Evolutionary conservation across 1,284 basidiomycete species (phyloP), one percentile per base, ranked within the genome.

Genomic region (Trametes hirsuta): DNA sequence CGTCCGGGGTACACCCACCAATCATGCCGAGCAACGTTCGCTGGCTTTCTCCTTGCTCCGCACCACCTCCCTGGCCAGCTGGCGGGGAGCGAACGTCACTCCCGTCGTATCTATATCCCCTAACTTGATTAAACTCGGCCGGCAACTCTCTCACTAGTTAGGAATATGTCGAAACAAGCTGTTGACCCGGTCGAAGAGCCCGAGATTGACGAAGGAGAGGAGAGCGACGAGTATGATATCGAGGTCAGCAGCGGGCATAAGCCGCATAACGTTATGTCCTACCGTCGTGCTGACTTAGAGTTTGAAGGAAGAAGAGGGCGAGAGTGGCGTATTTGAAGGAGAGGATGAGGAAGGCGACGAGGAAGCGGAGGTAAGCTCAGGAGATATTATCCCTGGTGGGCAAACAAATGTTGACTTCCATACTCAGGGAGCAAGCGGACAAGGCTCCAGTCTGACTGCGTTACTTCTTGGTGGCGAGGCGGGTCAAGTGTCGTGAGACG

Each of bases 201-300:
- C 35, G 59, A 62, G 51, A 24, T 62, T 24, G 61, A 66, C 52
- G 61, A 68, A 48, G 67, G 53, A 6, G 70, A 72, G 55, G 71
- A 73, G 63, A 71, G 70, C 55, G 71, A 73, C 65, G 70, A 69
- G 47, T 73, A 72, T 46, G 70, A 72, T 53, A 55, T 72, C 35
- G 70, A 68, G 61, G 70, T 68, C 37, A 36, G 68, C 58, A 8
- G 24, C 22, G 9, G 21, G 3, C 10, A 10, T 18, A 18, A 18
- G 18, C 18, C 18, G 1, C 18, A 18, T 5, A 34, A 6, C 12
- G 25, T 0, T 40, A 1, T 12, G 1, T 34, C 1, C 1, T 2
- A 6, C 2, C 10, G 22, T 24, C 4, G 18, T 6, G 10, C 52
- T 51, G n/a, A 42, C 12, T 4, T 34, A 34, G 36, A 12, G 11